Evolutionary conservation across 805 yeast genomes (phyloP), one percentile per base, ranked within the genome.

Genomic region (Starmerella ratchasimensis): DNA sequence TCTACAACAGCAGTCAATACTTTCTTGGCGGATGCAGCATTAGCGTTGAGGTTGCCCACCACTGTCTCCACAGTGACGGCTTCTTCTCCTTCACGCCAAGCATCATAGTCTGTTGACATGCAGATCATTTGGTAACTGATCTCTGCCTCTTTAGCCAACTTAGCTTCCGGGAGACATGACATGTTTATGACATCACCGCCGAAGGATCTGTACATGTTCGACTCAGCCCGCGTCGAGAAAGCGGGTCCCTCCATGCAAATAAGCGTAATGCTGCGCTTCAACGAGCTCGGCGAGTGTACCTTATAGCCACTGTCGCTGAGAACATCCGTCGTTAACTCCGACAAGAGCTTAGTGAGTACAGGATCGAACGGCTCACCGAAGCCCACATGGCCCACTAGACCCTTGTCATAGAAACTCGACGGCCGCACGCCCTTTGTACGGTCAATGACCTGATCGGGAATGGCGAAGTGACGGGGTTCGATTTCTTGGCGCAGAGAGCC

Each of bases 241-340:
- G 90, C 94, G 3, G 99, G 99, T 30, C 99, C 99, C 62, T 88
- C 99, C 99, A 90, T 90, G 60, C 98, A 90, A 45, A 90, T 70
- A 28, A 90, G 73, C 5, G 93, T 80, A 41, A 80, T 62, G 41
- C 72, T 75, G 39, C 71, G 72, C 48, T 74, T 76, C 6, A 39
- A 31, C 35, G 82, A 63, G 38, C 57, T 62, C 58, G 73, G 76
- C 37, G 82, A 65, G 61, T 80, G 93, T 59, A 86, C 61, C 34
- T 69, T 71, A 20, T 62, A 64, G 24, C 74, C 77, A 31, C 67
- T 67, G 16, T 44, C 41, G 19, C 34, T 41, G 18, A 51, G 38
- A 5, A 36, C 43, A 18, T 28, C 28, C n/a, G 18, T 21, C 16
- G 46, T 31, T 28, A 38, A 42, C 41, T 79, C 72, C 36, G 72